Evolutionary conservation across 306 rosid genomes (phyloP), one percentile per base, ranked within the genome.

Genomic region (Hippophae gyantsensis): DNA sequence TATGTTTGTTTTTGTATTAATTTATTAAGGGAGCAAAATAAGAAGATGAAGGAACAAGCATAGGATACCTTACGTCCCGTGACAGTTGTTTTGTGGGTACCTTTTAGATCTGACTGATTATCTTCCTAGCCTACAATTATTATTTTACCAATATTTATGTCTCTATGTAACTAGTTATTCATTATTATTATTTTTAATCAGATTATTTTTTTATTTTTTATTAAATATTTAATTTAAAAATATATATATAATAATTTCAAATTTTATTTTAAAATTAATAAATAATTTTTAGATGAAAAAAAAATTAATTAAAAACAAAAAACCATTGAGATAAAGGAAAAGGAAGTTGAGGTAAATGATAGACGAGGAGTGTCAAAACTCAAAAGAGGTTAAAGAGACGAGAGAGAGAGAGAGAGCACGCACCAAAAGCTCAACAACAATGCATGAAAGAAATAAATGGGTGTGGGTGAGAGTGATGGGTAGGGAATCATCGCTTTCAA

Each of bases 31-130:
- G 51, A 49, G 8, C 8, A n/a, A 13, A 38, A 6, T 12, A 8
- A 32, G 6, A 6, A 11, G 40, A 12, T 7, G 13, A 48, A 27
- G 7, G 12, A 42, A 57, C 57, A 58, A 25, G 54, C 76, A 64
- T 64, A 25, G 71, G 71, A 64, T 60, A 64, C 79, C 75, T 74
- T 41, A 60, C 60, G 64, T 69, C 58, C 62, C 56, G 69, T 50
- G 65, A 64, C 73, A 25, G 74, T 13, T 52, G 50, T 50, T 43
- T 23, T 13, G 7, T 11, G 54, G 10, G 8, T 43, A 6, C 42
- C 55, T 49, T 27, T 38, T 27, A 49, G 48, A 61, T 32, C 53
- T 49, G 53, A 49, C 14, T 1, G 25, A 6, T 47, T 32, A 13
- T 12, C n/a, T 3, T 52, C 32, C 7, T 18, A n/a, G 69, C 25